Conservation (phyloP, 2,329 filamentous ascomycete species). For the Cladophialophora chaetospira region DNA sequence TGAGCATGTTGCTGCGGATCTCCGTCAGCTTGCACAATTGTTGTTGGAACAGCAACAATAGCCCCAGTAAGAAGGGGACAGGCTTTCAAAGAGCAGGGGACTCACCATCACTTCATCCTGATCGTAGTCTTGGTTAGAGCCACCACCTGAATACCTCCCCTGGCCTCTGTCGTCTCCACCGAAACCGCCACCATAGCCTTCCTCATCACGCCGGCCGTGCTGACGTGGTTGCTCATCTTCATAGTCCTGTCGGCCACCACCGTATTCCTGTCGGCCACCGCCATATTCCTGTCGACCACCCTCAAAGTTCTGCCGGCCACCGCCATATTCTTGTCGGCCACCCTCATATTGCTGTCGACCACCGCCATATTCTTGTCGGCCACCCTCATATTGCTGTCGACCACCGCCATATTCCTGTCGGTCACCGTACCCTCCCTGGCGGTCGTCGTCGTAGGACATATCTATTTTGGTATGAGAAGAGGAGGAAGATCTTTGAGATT, state of each 20-base stretch:
- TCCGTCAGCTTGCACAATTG: too few relatives aligned
- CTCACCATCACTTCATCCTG: constrained; percentile 56
- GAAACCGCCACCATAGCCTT: constrained; percentile 29
- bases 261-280: constrained; percentile 12
- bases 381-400: constrained; percentile 29
- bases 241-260: constrained; percentile 8
- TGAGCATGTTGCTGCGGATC: constrained; percentile 60
- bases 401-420: constrained; percentile 26
- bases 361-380: constrained; percentile 17
- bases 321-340: constrained; percentile 18
- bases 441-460: constrained; percentile 29
- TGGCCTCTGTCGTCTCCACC: constrained; percentile 30
- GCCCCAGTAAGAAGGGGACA: too few relatives aligned
- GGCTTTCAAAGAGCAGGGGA: too few relatives aligned
- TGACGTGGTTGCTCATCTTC: constrained; percentile 15
- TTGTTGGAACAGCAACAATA: too few relatives aligned
- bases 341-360: constrained; percentile 25
- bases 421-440: constrained; percentile 28
- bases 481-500: neutral
- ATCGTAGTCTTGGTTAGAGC: constrained; percentile 49
- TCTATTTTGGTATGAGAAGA: neutral
- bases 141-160: constrained; percentile 34
- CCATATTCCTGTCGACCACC: constrained; percentile 24
- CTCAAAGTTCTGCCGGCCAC: constrained; percentile 23
- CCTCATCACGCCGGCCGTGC: constrained; percentile 23